A percentile compares a stretch with the other conserved stretches of the same genome.
Evolutionary conservation across 371 early-diverging fungal genomes (phyloP).

Genomic region (Circinella umbellata): DNA sequence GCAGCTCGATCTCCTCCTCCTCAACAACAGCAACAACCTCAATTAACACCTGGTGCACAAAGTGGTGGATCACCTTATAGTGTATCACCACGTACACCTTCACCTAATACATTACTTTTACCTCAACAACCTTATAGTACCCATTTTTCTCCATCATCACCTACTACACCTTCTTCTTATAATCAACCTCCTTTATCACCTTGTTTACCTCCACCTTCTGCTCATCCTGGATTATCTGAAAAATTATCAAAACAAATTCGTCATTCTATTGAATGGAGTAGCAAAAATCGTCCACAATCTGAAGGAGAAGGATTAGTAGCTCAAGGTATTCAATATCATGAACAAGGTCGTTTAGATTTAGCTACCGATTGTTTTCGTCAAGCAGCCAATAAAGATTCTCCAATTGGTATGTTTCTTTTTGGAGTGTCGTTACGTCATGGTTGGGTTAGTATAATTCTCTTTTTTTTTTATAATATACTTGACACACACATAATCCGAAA

Average conservation of each 20-base stretch:
- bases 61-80: conserved; percentile 5
- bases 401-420: conserved; percentile 79
- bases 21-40: neutral
- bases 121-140: conserved; percentile 15
- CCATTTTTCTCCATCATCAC: neutral
- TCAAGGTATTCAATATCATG: conserved; percentile 62
- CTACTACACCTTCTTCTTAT: neutral
- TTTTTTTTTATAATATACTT: too few species aligned
- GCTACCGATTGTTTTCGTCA: conserved; percentile 73
- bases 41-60: conserved; percentile 9
- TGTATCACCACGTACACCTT: conserved; percentile 24
- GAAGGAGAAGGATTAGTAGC: conserved; percentile 30
- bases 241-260: conserved; percentile 12
- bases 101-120: conserved; percentile 24
- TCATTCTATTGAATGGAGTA: neutral
- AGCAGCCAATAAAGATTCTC: conserved; percentile 64
- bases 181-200: conserved; percentile 12
- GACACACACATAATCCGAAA: neutral
- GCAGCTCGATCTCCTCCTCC: too few species aligned
- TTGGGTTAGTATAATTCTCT: conserved; percentile 48
- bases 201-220: conserved; percentile 11
- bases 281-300: neutral
- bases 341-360: conserved; percentile 64
- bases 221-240: conserved; percentile 11
- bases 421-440: conserved; percentile 80